phyloP scores from a whole-genome alignment of 169 alveolate species.

The Eimeria tenella region DNA sequence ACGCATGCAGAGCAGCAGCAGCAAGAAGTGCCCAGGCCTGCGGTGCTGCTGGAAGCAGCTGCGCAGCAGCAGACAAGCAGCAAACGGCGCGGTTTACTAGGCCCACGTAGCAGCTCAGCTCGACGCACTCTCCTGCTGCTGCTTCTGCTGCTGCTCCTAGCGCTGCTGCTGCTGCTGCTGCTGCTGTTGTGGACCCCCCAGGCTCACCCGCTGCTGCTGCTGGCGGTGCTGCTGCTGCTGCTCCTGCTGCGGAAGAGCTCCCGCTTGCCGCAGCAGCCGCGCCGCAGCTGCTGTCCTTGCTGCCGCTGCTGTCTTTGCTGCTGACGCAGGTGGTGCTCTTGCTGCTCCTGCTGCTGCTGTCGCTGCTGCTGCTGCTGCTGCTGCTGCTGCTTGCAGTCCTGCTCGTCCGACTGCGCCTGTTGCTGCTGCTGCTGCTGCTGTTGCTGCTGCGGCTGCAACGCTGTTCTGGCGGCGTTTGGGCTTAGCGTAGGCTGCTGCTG shows the following conservation, averaged over 20 bases:
- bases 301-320: not conserved
- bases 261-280: not conserved
- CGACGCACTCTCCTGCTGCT: not conserved
- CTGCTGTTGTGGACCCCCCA: not conserved
- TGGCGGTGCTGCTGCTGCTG: not conserved
- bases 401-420: not conserved
- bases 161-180: not conserved
- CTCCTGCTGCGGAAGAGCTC: not conserved
- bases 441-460: not conserved
- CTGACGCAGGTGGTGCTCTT: not conserved
- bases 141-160: not conserved
- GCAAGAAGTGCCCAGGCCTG: not conserved
- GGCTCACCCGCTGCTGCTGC: not conserved
- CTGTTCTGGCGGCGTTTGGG: not conserved
- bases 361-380: not conserved
- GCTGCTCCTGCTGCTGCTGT: not conserved
- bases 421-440: not conserved
- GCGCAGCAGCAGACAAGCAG: not conserved
- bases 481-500: no score
- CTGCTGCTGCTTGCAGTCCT: not conserved
- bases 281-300: not conserved
- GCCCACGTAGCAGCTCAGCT: not conserved
- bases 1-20: not conserved
- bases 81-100: not conserved
- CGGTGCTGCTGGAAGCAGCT: not conserved